Conservation (phyloP, 2,329 filamentous ascomycete genomes). For the Pseudophaeomoniella oleicola region DNA sequence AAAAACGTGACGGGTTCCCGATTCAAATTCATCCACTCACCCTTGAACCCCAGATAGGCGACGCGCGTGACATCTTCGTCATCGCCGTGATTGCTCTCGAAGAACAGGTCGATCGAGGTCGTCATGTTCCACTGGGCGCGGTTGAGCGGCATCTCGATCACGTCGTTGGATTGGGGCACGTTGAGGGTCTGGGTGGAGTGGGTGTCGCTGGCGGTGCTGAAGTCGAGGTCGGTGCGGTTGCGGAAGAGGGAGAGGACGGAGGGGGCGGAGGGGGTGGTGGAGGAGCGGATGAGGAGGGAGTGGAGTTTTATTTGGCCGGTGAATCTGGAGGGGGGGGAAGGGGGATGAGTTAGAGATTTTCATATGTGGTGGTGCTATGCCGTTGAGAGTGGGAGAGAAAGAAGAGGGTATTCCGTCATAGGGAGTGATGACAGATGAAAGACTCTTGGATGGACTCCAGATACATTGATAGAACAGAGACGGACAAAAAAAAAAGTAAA, state of each 20-base stretch:
- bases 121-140: slow-evolving; percentile 80
- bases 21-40: slow-evolving; percentile 80
- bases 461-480: too few relatives aligned
- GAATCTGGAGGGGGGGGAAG: slow-evolving; percentile 44
- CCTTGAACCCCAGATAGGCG: slow-evolving; percentile 81
- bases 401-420: background rate
- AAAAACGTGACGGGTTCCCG: slow-evolving; percentile 71
- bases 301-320: slow-evolving; percentile 89
- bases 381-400: background rate
- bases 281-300: slow-evolving; percentile 72
- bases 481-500: too few relatives aligned
- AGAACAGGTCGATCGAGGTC: slow-evolving; percentile 70
- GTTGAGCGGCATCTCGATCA: slow-evolving; percentile 79
- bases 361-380: slow-evolving; percentile 11
- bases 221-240: slow-evolving; percentile 81
- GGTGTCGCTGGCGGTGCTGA: slow-evolving; percentile 55
- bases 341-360: background rate
- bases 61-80: slow-evolving; percentile 69
- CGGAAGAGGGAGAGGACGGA: slow-evolving; percentile 73
- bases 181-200: slow-evolving; percentile 61
- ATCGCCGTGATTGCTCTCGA: slow-evolving; percentile 76
- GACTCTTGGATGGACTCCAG: background rate
- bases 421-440: background rate
- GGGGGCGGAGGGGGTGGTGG: slow-evolving; percentile 55
- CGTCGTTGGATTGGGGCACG: slow-evolving; percentile 41